phyloP scores from a whole-genome alignment of 345 rosid species.

The Cardamine resedifolia region DNA sequence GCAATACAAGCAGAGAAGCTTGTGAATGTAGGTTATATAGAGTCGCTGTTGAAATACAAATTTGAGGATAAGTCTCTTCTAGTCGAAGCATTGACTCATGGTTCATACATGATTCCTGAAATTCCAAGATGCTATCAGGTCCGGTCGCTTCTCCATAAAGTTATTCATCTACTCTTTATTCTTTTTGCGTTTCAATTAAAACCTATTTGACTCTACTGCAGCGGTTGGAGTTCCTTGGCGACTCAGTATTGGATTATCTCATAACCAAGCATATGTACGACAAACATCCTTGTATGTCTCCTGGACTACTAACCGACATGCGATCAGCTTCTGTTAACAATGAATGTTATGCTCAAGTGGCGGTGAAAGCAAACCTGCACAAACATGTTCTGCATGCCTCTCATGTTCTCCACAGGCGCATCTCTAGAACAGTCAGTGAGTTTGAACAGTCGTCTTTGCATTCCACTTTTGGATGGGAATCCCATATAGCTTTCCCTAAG shows the following conservation, averaged over 20 bases:
- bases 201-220: constrained; percentile 36
- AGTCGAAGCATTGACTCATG: constrained; percentile 93
- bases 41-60: constrained; percentile 56
- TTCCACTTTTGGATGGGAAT: constrained; percentile 79
- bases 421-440: constrained; percentile 36
- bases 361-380: constrained; percentile 59
- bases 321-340: constrained; percentile 96
- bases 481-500: constrained; percentile 76
- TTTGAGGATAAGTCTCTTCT: constrained; percentile 65
- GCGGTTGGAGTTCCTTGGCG: constrained; percentile 97
- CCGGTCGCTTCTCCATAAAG: not conserved
- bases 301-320: constrained; percentile 83
- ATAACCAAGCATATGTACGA: constrained; percentile 59
- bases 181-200: not conserved
- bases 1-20: constrained; percentile 41
- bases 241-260: constrained; percentile 76
- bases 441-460: constrained; percentile 37
- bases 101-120: constrained; percentile 88
- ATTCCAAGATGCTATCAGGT: constrained; percentile 95
- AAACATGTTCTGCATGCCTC: constrained; percentile 74
- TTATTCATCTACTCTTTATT: not conserved
- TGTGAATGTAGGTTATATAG: constrained; percentile 49
- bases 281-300: constrained; percentile 63
- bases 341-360: constrained; percentile 68
- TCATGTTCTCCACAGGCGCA: constrained; percentile 57